Evolutionary conservation across 306 rosid genomes (phyloP).

Genomic region (Pyrus pyrifolia): DNA sequence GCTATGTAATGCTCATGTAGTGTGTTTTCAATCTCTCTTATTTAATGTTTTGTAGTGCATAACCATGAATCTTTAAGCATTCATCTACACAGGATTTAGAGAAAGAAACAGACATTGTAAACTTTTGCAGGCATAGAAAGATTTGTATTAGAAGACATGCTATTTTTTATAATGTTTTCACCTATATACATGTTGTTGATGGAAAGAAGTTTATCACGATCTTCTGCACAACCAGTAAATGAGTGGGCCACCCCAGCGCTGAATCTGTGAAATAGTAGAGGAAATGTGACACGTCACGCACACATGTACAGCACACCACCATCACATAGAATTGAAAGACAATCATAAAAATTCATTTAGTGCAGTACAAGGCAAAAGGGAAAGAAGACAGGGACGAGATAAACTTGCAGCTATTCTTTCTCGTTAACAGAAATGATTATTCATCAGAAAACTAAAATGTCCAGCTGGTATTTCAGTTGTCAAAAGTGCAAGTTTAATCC

Average conservation of each 20-base stretch:
- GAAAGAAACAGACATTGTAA: not conserved
- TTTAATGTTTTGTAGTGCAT: not conserved
- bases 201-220: constrained; percentile 70
- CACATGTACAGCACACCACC: constrained; percentile 9
- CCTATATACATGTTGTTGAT: constrained; percentile 73
- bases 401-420: not conserved
- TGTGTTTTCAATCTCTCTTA: not conserved
- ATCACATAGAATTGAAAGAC: not conserved
- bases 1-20: not conserved
- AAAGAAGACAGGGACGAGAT: not conserved
- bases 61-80: not conserved
- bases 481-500: not conserved
- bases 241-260: constrained; percentile 82
- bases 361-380: not conserved
- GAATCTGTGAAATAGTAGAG: constrained; percentile 46
- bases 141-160: not conserved
- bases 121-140: not conserved
- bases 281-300: not conserved
- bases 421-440: not conserved
- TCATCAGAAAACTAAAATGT: not conserved
- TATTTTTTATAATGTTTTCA: constrained; percentile 13
- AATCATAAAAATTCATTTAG: not conserved
- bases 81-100: not conserved
- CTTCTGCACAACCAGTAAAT: constrained; percentile 78
- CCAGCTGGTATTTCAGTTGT: not conserved